Base-by-base conservation (phyloP, 148 eudicot species). In the Rhododendron kiyosumense region DNA sequence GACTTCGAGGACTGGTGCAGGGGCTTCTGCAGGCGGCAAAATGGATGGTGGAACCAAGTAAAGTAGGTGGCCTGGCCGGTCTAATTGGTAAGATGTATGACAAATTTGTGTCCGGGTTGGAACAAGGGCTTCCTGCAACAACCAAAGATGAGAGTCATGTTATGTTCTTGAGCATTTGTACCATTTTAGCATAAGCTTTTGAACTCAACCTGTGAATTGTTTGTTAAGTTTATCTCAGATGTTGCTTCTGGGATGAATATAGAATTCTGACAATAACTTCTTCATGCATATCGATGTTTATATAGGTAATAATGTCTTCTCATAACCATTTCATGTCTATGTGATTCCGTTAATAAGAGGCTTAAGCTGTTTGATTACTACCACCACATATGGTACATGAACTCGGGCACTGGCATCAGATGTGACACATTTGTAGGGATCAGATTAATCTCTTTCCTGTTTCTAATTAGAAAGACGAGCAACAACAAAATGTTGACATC, bases 121-220 rank as follows among this genome's bases (percentile, higher is more conserved):
- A 73, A 87, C 99, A 95, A 28, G 93, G 93, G 71, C 93, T 94
- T 61, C 91, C 99, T 97, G 93, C 86, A 81, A 5, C 38, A 51
- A 65, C n/a, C 74, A 54, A 89, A 75, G 28, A 78, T 36, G 51
- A 34, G 8, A 4, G 76, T 38, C 52, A 28, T 20, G 22, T 51
- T 14, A 26, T 36, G 52, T 30, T 81, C 59, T 9, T 13, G 34
- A 24, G 51, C 65, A 79, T 30, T 52, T 63, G 65, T 17, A 22
- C 46, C 77, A 51, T 81, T 78, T 22, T 48, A 34, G 46, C 46
- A 36, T 61, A 43, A 79, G 7, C 38, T 24, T n/a, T 18, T 46
- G 22, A 38, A 13, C 32, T 45, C 45, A 43, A 7, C 3, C 30
- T 10, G 11, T 0, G 24, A n/a, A 41, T n/a, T 9, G 26, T 45